Evolutionary conservation across 306 rosid genomes (phyloP).

Genomic region (Quercus dentata): DNA sequence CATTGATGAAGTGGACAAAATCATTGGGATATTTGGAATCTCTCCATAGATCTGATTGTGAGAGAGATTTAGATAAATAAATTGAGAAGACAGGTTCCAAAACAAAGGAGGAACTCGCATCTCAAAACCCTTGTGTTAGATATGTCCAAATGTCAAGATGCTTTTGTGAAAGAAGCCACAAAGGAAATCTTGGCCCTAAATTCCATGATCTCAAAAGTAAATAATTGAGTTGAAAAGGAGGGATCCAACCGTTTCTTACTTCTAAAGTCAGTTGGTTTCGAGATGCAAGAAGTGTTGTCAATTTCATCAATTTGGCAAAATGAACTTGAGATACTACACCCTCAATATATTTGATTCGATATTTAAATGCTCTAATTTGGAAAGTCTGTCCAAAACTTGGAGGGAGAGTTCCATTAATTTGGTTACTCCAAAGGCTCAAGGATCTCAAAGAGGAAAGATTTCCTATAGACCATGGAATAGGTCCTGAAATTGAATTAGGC

Average conservation of each 20-base stretch:
- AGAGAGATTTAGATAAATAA: not conserved
- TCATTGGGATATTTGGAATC: too few species aligned
- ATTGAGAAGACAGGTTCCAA: not conserved
- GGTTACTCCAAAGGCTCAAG: fast-evolving
- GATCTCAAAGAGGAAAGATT: too few species aligned
- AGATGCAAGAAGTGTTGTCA: fast-evolving
- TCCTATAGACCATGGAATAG: too few species aligned
- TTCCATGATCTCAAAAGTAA: not conserved
- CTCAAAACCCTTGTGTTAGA: not conserved
- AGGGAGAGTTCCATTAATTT: too few species aligned
- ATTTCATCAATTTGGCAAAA: not conserved
- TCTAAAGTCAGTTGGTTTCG: not conserved
- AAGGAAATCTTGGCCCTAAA: conserved; percentile 15
- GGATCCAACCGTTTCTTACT: conserved; percentile 6
- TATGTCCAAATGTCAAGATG: not conserved
- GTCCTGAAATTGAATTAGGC: too few species aligned
- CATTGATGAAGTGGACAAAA: too few species aligned
- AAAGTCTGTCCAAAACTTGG: not conserved
- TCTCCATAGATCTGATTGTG: too few species aligned
- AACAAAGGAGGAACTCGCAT: conserved; percentile 12
- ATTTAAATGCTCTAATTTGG: not conserved
- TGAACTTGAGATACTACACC: conserved; percentile 17
- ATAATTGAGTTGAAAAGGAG: fast-evolving
- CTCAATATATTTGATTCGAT: not conserved
- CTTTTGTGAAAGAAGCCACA: conserved; percentile 14